These are phyloP conservation scores for Davidsoniella virescens DNA, from an alignment of 2,329 filamentous ascomycete genomes.

Conservation along the genomic window DNA sequence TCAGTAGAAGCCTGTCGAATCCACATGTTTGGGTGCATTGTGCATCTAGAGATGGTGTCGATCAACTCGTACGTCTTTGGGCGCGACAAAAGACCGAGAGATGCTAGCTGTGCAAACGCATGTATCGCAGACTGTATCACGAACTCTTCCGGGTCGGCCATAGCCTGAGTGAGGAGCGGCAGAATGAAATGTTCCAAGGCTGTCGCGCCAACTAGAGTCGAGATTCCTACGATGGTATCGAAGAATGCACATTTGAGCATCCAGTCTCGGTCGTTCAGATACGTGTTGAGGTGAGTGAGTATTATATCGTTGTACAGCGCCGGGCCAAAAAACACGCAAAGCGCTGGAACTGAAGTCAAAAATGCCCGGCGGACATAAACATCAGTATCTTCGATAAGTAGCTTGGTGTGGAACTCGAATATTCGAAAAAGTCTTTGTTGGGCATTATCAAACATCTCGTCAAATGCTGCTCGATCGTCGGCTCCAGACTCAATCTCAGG, in stretches of 20 bases:
- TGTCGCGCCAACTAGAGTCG: conserved; percentile 73
- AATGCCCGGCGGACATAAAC: conserved; percentile 80
- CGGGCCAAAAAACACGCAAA: conserved; percentile 90
- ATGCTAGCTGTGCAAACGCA: conserved; percentile 75
- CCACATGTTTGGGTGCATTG: conserved; percentile 90
- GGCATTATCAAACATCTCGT: conserved; percentile 77
- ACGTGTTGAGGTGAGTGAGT: conserved; percentile 88
- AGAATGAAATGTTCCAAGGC: conserved; percentile 90
- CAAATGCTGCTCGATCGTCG: conserved; percentile 48
- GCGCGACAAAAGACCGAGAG: conserved; percentile 72
- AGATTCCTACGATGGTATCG: conserved; percentile 84
- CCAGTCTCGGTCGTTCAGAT: conserved; percentile 93
- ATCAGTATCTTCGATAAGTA: conserved; percentile 73
- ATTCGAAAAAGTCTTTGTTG: conserved; percentile 64
- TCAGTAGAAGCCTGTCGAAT: conserved; percentile 78
- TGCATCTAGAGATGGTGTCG: conserved; percentile 66
- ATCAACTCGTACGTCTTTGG: conserved; percentile 77
- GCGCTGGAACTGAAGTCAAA: conserved; percentile 72
- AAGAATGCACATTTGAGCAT: conserved; percentile 94
- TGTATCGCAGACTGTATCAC: conserved; percentile 83
- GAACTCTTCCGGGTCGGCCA: conserved; percentile 85
- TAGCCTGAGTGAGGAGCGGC: conserved; percentile 85
- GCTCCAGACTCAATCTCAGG: conserved; percentile 61
- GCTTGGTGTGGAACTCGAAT: conserved; percentile 79
- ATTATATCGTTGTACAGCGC: conserved; percentile 92